Percentiles rank a stretch among this genome's conserved stretches.
Conservation (phyloP, 2,329 filamentous ascomycete species). For the Monosporascus sp. region DNA sequence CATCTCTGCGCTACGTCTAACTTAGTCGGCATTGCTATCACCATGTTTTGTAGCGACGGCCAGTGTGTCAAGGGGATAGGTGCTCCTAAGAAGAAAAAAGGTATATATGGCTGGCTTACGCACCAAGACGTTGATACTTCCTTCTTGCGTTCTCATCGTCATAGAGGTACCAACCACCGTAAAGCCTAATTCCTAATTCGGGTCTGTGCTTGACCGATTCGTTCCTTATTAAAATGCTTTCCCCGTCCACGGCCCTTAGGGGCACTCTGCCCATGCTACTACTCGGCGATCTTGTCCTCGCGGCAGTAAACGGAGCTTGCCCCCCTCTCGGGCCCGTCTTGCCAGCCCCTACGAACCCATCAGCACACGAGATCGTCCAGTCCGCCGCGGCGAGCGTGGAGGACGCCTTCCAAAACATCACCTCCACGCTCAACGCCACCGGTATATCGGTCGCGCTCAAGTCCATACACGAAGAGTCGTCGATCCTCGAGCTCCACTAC, state of each 20-base stretch:
- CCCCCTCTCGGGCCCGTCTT: constrained; percentile 39
- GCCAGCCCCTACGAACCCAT: constrained; percentile 30
- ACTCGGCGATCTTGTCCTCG: constrained; percentile 10
- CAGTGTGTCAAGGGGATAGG: too few species aligned
- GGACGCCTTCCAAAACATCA: constrained; percentile 21
- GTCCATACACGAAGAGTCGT: constrained; percentile 34
- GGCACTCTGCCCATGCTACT: constrained; percentile 8
- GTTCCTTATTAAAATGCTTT: constrained; percentile 3
- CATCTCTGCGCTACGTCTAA: too few species aligned
- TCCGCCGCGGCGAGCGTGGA: constrained; percentile 19
- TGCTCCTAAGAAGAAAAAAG: too few species aligned
- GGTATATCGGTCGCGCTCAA: constrained; percentile 35
- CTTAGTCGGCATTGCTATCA: too few species aligned
- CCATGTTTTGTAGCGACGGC: too few species aligned
- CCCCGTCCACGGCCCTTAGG: background rate
- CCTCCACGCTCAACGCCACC: constrained; percentile 23
- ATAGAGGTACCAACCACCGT: background rate
- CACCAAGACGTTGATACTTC: background rate
- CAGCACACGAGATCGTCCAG: constrained; percentile 25
- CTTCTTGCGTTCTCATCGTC: background rate
- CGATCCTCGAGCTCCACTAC: constrained; percentile 35
- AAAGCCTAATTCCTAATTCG: background rate
- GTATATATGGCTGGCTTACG: too few species aligned
- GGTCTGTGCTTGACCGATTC: background rate
- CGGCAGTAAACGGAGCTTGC: constrained; percentile 29